Conservation (phyloP, 192 early-diverging fungal genomes). For the Mycoemilia scoparia region DNA sequence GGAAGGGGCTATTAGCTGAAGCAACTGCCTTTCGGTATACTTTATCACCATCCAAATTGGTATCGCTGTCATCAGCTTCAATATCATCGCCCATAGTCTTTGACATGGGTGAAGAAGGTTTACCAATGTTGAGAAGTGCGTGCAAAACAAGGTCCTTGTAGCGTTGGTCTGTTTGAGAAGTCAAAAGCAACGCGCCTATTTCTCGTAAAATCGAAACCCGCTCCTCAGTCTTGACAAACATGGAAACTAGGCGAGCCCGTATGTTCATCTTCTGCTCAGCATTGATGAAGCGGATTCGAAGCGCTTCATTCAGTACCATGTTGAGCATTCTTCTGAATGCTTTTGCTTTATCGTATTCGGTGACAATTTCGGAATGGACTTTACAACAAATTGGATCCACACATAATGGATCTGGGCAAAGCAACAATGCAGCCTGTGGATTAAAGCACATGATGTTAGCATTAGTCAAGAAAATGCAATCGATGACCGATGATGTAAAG, state of each 20-base stretch:
- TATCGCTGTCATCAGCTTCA: constrained; percentile 15
- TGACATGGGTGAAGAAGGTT: constrained; percentile 12
- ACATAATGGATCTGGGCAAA: constrained; percentile 20
- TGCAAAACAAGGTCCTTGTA: constrained; percentile 14
- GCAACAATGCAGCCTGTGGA: constrained; percentile 10
- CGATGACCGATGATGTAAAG: constrained; percentile 26
- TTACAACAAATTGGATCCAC: constrained; percentile 29
- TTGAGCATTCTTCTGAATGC: constrained; percentile 29
- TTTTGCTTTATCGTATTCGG: constrained; percentile 25
- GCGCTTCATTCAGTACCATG: constrained; percentile 28
- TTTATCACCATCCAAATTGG: constrained; percentile 28
- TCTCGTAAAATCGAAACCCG: constrained; percentile 21
- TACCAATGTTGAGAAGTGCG: constrained; percentile 16
- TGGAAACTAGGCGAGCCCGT: constrained; percentile 21
- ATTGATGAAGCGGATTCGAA: constrained; percentile 22
- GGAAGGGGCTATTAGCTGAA: constrained; percentile 18
- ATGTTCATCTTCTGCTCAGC: constrained; percentile 25
- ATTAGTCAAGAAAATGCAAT: constrained; percentile 27
- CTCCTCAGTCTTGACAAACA: constrained; percentile 16
- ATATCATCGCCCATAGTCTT: constrained; percentile 13
- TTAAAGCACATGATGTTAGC: constrained; percentile 27
- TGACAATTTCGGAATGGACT: constrained; percentile 22
- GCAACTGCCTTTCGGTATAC: constrained; percentile 29
- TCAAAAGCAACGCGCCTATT: constrained; percentile 20
- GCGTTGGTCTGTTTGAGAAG: constrained; percentile 23